A percentile compares a stretch with the other conserved stretches of the same genome.
These are phyloP conservation scores for Tulasnella sp. DNA, from an alignment of 768 basidiomycete species.

Conservation along the genomic window DNA sequence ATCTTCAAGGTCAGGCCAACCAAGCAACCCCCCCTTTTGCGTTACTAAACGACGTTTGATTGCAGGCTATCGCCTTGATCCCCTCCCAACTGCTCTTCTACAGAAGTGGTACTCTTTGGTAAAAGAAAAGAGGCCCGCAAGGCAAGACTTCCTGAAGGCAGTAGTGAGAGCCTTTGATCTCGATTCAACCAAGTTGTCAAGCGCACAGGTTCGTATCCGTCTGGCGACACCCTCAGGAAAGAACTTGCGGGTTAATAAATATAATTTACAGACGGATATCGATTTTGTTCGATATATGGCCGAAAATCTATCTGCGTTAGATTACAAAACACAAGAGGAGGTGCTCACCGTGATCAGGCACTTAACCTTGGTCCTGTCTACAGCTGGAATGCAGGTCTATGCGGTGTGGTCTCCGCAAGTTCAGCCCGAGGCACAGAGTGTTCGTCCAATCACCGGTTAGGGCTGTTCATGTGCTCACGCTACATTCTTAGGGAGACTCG, in stretches of 20 bases:
- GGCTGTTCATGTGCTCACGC: background rate
- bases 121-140: slow-evolving; percentile 79
- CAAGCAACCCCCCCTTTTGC: background rate
- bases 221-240: background rate
- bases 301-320: slow-evolving; percentile 87
- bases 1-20: slow-evolving; percentile 52
- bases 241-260: background rate
- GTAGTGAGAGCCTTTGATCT: slow-evolving; percentile 76
- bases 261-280: slow-evolving; percentile 60
- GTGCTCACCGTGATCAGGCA: slow-evolving; percentile 78
- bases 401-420: slow-evolving; percentile 65
- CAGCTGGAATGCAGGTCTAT: slow-evolving; percentile 75
- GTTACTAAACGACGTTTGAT: background rate
- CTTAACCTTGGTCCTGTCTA: slow-evolving; percentile 70
- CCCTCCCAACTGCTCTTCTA: slow-evolving; percentile 67
- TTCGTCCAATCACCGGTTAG: background rate
- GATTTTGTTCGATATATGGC: slow-evolving; percentile 89
- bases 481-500: background rate
- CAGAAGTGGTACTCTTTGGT: slow-evolving; percentile 89
- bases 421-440: background rate
- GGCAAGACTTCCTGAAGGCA: slow-evolving; percentile 83
- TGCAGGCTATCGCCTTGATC: slow-evolving; percentile 62
- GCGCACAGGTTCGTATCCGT: slow-evolving; percentile 51
- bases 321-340: slow-evolving; percentile 96
- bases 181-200: slow-evolving; percentile 54